Evolutionary conservation across 257 asterid genomes (phyloP), one percentile per base, ranked within the genome.

Genomic region (Ehretia macrophylla): DNA sequence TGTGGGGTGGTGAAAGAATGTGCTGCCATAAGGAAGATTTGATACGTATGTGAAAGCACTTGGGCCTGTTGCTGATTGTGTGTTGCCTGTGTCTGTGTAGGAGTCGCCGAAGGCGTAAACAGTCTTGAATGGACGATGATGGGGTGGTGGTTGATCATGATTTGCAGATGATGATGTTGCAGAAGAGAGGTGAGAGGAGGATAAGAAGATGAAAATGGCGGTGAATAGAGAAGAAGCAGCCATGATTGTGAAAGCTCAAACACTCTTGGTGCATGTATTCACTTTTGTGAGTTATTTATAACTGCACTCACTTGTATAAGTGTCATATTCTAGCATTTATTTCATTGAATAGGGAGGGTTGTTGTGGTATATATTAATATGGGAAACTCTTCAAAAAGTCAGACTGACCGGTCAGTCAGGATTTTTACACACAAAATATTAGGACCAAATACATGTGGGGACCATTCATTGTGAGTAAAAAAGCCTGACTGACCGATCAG

Each of bases 21-120:
- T 90, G 53, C 68, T 39, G 12, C 97, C 97, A 54, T 90, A 90
- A 0, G 97, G 97, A 1, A 70, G 87, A 67, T 59, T 83, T 17
- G 96, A 90, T 8, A 81, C 96, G 71, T 81, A 79, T 72, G 72
- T 77, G 85, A 79, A 90, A 3, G 82, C 81, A 60, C 60, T 66
- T 0, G 97, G 96, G 19, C 97, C 96, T 10, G 82, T 69, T 66
- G 75, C 23, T 59, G 97, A 81, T 1, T 54, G 68, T 58, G 97
- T 90, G 85, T 90, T 90, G 62, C 97, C 97, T 1, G 97, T 87
- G 84, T 90, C 97, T 27, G 97, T 90, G 78, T 74, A 90, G 5
- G 97, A 90, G 76, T 90, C 96, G 0, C 97, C 96, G 51, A 90
- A 90, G 38, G 96, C 95, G 59, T 83, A 90, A 0, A 87, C 51